phyloP scores from a whole-genome alignment of 257 asterid genomes.

The Ilex asprella region DNA sequence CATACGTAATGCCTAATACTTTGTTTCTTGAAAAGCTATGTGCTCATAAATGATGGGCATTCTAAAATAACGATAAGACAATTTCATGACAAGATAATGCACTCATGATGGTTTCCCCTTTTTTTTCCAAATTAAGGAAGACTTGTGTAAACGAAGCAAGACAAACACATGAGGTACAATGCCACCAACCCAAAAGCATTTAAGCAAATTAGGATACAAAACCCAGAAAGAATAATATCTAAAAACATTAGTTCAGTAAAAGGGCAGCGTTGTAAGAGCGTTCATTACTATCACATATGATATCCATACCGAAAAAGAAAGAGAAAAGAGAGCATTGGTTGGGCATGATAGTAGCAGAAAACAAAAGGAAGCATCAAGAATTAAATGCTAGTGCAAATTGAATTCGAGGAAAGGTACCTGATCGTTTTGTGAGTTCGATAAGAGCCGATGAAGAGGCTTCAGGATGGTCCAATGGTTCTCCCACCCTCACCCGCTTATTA shows the following conservation, averaged over 20 bases:
- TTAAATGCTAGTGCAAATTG: too few relatives aligned
- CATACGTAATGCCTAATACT: not conserved
- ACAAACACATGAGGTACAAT: constrained; percentile 9
- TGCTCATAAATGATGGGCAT: not conserved
- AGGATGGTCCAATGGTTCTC: too few relatives aligned
- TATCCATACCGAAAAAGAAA: too few relatives aligned
- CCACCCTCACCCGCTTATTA: too few relatives aligned
- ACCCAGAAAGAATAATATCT: constrained; percentile 8
- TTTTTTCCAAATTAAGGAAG: not conserved
- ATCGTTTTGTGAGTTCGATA: too few relatives aligned
- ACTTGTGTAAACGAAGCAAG: not conserved
- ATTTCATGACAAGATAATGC: not conserved
- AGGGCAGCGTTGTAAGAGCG: too few relatives aligned
- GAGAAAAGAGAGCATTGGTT: too few relatives aligned
- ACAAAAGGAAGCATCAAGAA: too few relatives aligned
- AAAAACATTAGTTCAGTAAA: not conserved
- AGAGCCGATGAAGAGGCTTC: too few relatives aligned
- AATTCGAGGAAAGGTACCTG: too few relatives aligned
- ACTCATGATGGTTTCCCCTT: not conserved
- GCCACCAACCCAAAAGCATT: not conserved
- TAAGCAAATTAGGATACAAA: not conserved
- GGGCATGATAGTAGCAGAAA: not conserved
- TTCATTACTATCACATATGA: too few relatives aligned
- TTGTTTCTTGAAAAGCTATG: not conserved
- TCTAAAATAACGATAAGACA: not conserved